Base-by-base conservation (phyloP, 495 filamentous ascomycete genomes). In the Xylaria castorea region DNA sequence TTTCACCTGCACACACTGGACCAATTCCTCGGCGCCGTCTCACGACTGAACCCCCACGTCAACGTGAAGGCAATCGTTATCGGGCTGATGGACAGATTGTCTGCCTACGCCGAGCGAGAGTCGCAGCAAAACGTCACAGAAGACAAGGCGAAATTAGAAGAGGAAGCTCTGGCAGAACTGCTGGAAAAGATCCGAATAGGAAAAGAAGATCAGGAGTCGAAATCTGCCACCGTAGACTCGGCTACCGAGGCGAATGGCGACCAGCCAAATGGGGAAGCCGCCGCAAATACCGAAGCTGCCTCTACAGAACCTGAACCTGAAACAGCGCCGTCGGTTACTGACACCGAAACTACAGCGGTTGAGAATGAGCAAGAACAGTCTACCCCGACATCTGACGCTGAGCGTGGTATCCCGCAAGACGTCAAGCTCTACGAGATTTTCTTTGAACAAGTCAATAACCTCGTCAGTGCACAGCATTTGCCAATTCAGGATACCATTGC, bases 61-160 rank as follows among this genome's bases (percentile, higher is more conserved):
- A 97, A 99, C 75, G 87, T 98, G 79, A 99, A 98, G 84, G 95
- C 93, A 57, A 99, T 99, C 42, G 95, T 99, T 30, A 98, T 98
- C 80, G 97, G 94, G 50, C 84, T 99, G 71, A 99, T 99, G 96
- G 94, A 99, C 78, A 91, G 96, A 38, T 84, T 99, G 32, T 97
- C 95, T 14, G 90, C 93, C 34, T 99, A 97, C 80, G 94, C 96
- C 30, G 91, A 94, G 71, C 88, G 94, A 66, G 95, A 98, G 80
- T 88, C 93, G 20, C 93, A 97, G 67, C 85, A 88, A 16, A 89
- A 92, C 48, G 85, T 89, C 5, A 80, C 85, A 12, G 93, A 96
- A 73, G 89, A 94, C 68, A 86, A 90, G 71, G 86, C 90, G 64
- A 90, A 92, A 80, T 85, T 87, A 53, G 96, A 99, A 79, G 91